Evolutionary conservation across 257 asterid genomes (phyloP), one percentile per base, ranked within the genome.

Genomic region (Linaria vulgaris): DNA sequence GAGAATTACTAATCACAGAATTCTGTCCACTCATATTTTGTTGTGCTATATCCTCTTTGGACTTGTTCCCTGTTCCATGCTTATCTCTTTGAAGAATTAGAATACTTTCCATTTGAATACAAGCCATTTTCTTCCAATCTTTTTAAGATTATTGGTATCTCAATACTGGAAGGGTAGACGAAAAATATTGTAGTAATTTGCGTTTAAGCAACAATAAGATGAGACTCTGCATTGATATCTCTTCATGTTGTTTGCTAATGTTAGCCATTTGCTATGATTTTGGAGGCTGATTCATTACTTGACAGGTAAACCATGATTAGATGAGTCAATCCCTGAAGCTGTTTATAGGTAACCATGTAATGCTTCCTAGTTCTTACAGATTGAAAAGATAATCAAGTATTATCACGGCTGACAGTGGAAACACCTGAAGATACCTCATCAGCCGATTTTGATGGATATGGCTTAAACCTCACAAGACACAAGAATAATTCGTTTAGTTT

Each of bases 251-350:
- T 15, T 15, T 22, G 37, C 21, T 19, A 20, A 57, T 55, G 61
- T 44, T 14, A 63, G 61, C 37, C 16, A 59, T 49, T 56, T 25
- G n/a, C 39, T 34, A 54, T 19, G 44, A 61, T 53, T 11, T n/a
- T 30, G 27, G 22, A 7, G 56, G 56, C 14, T 49, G 34, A 56
- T 15, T 5, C 39, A 34, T 34, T 34, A 3, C 41, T 34, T 34
- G 41, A 7, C 41, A 4, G 41, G 9, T 11, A 34, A 34, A 37
- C 24, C 14, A 56, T 20, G n/a, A 37, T 30, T 25, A 21, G 20
- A 23, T 45, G 16, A 16, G 16, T 51, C 48, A 61, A 38, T 59
- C 51, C 20, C 48, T 17, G 56, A 22, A 63, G 37, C 43, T 12
- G 17, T 48, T n/a, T 34, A 47, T 27, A 51, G 56, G 63, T 57